Evolutionary conservation across 208 protist species (phyloP), one percentile per base, ranked within the genome.

Genomic region (Leishmania arabica): DNA sequence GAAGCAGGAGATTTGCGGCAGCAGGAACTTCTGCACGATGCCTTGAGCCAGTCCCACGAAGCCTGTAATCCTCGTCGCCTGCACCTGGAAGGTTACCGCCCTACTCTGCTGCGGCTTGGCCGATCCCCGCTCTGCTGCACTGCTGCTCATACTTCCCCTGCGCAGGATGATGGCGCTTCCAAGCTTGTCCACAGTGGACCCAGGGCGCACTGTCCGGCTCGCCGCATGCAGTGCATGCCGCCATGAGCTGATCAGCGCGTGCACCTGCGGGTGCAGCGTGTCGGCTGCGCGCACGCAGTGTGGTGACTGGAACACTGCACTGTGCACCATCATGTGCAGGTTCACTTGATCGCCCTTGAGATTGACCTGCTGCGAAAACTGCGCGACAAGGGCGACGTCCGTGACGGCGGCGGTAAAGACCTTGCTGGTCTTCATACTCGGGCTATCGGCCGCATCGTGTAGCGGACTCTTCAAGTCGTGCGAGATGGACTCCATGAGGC

Each of bases 181-280:
- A 37, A 21, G 24, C 53, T 24, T 45, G 21, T 73, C 74, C 34
- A 17, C 51, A 21, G 71, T n/a, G n/a, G 42, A 17, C 71, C 42
- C n/a, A 54, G 60, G 78, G 5, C 53, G 65, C 79, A 88, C 72
- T 31, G 69, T 77, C 68, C 58, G 73, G 21, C 66, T 66, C 37
- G 86, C 54, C 40, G 65, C 66, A 58, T 58, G 76, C 69, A 86
- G 71, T 15, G 90, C 84, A 2, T 75, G 60, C n/a, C 86, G 74
- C 95, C 95, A 98, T 68, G 81, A 75, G 21, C 80, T 80, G 40
- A 95, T 56, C 77, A 94, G 89, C 49, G 88, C 79, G 53, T 93
- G 90, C 27, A 93, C 77, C 79, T 98, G 95, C 64, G 95, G 93
- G 40, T 91, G 84, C 4, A 98, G 83, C 64, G 86, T 94, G 45